Evolutionary conservation across 306 rosid genomes (phyloP), one percentile per base, ranked within the genome.

Genomic region (Vigna radiata): DNA sequence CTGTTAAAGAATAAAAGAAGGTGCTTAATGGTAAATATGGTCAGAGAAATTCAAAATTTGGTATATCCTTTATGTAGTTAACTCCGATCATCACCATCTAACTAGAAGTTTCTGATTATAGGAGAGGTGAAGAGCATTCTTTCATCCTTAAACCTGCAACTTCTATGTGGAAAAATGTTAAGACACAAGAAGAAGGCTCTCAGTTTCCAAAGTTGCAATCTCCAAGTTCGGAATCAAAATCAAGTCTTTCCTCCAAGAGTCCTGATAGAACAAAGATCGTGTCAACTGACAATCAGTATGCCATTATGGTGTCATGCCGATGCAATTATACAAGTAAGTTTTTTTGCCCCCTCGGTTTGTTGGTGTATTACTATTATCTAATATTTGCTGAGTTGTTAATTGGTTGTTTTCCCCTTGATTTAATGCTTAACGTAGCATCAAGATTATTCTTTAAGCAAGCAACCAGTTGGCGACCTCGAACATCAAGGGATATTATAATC

Each of bases 111-210:
- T 82, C 76, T 81, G 7, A 41, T 83, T 89, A 71, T 89, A 95
- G 99, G 97, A 92, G 96, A 84, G 95, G 97, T 29, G 97, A 95
- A 84, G 99, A 92, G 52, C 99, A 95, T 83, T 95, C 97, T 73
- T 95, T 92, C 84, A 92, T 95, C 70, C 96, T 95, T 82, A 95
- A 91, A 83, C 98, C 97, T 23, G 87, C 88, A 75, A 91, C 89
- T 70, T 82, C 92, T 64, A 46, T 82, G 91, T 88, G 82, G 87
- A 95, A 87, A 86, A 90, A 85, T 86, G 77, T 86, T 61, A 95
- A 92, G 86, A 77, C 73, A 64, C 86, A 55, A 43, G 86, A 86
- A 46, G 97, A 92, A 86, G 85, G 82, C 65, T 83, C 86, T 37
- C 93, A 75, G 18, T 69, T 83, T 60, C 82, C 89, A 36, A 88